Conservation (phyloP, 192 early-diverging fungal species). For the Backusella morwellensis region DNA sequence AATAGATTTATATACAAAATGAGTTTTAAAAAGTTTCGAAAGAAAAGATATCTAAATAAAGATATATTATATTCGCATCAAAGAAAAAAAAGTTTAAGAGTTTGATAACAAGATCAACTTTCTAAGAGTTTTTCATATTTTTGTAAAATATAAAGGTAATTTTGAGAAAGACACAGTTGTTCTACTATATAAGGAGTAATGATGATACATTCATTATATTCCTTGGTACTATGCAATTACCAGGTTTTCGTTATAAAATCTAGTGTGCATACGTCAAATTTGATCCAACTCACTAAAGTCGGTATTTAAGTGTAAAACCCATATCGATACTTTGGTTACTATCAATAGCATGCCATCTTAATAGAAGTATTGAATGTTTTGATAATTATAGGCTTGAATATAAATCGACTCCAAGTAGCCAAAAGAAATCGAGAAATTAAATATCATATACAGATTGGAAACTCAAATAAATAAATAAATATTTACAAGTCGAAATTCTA, state of each 20-base stretch:
- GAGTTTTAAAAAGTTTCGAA: too few relatives aligned
- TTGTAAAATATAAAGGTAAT: too few relatives aligned
- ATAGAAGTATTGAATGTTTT: not conserved
- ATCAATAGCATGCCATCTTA: not conserved
- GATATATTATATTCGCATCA: too few relatives aligned
- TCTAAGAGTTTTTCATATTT: too few relatives aligned
- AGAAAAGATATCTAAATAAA: too few relatives aligned
- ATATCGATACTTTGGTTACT: not conserved
- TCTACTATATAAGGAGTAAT: not conserved
- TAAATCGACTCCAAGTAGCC: not conserved
- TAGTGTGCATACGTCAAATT: not conserved
- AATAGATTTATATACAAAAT: too few relatives aligned
- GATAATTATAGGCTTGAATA: not conserved
- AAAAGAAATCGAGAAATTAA: not conserved
- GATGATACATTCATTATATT: too few relatives aligned
- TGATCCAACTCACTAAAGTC: not conserved
- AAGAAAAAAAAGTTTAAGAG: too few relatives aligned
- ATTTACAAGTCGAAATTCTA: not conserved
- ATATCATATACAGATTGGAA: not conserved
- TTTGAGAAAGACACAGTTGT: not conserved
- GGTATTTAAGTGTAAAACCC: not conserved
- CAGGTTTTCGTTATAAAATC: not conserved
- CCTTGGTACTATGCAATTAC: not conserved
- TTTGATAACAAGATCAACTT: too few relatives aligned
- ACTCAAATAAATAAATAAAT: not conserved